Base-by-base conservation (phyloP, 2,329 filamentous ascomycete species). In the Penicillium oxalicum region DNA sequence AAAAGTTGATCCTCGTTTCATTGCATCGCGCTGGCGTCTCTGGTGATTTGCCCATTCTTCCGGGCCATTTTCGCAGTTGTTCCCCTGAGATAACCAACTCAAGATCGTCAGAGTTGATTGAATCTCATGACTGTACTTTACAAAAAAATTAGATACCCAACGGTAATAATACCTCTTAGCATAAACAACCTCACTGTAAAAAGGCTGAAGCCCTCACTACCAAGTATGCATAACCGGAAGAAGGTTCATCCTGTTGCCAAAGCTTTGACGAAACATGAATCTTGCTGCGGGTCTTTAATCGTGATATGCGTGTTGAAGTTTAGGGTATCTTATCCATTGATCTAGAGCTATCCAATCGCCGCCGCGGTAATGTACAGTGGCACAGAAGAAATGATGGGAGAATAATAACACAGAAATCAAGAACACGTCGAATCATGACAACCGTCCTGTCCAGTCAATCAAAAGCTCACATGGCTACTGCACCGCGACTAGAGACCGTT, bases 401-500 rank as follows among this genome's bases (percentile, higher is more conserved):
- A 24, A 37, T 32, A 46, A 40, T 18, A 25, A 43, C 29, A 18
- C 29, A 11, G 29, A 34, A 43, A 7, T 7, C 29, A 9, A 28
- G 9, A 28, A 28, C 12, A 4, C 33, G 25, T 6, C 11, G 12
- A 18, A 34, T 26, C n/a, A 9, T 6, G 29, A 13, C 40, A 26
- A 38, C 24, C 37, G 27, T 7, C 24, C 4, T 28, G 29, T 13
- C 28, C 13, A 40, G 37, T 26, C 26, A 41, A 41, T 45, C 48
- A 41, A 40, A 33, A 9, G n/a, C n/a, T 48, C 45, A 45, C 37
- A 49, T 29, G 13, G 12, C 45, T 24, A 42, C 6, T 18, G 18
- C 26, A 40, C 29, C 13, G 29, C 29, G 25, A 37, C 67, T 53
- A 68, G 54, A 64, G 56, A 29, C 70, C 70, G 63, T 72, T 72